Evolutionary conservation across 148 eudicot species (phyloP).

Genomic region (Suaeda aralocaspica): DNA sequence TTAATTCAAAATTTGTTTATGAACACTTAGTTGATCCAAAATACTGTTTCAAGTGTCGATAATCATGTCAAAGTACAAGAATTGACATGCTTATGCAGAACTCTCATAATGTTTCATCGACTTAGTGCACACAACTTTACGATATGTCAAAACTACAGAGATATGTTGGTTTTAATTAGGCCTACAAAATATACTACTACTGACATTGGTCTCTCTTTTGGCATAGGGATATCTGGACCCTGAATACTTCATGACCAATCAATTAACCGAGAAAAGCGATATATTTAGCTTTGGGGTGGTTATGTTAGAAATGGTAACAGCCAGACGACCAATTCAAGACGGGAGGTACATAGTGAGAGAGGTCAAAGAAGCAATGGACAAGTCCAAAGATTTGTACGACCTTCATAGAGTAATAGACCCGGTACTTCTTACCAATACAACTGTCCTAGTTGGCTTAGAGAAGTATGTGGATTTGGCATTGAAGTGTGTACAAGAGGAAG

Average conservation of each 20-base stretch:
- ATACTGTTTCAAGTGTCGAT: no score
- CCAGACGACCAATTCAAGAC: constrained; percentile 56
- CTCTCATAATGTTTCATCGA: no score
- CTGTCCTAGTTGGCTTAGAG: constrained; percentile 49
- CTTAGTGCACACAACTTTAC: background rate
- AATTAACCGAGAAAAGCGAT: constrained; percentile 78
- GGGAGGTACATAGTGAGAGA: constrained; percentile 71
- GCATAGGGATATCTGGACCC: constrained; percentile 84
- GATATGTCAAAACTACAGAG: background rate
- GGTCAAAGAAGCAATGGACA: constrained; percentile 47
- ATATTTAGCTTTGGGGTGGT: constrained; percentile 82
- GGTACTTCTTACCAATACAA: constrained; percentile 27
- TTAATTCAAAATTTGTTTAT: no score
- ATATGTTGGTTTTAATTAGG: background rate
- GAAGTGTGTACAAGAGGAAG: constrained; percentile 55
- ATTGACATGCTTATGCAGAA: no score
- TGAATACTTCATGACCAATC: constrained; percentile 78
- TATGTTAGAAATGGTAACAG: constrained; percentile 65
- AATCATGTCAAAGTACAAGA: no score
- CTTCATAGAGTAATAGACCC: constrained; percentile 57
- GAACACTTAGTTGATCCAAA: no score
- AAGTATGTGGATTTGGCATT: constrained; percentile 62
- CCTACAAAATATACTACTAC: background rate
- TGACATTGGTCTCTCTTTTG: background rate
- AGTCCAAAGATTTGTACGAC: constrained; percentile 39